phyloP scores from a whole-genome alignment of 2,329 filamentous ascomycete genomes.

The Simplicillium sp. region DNA sequence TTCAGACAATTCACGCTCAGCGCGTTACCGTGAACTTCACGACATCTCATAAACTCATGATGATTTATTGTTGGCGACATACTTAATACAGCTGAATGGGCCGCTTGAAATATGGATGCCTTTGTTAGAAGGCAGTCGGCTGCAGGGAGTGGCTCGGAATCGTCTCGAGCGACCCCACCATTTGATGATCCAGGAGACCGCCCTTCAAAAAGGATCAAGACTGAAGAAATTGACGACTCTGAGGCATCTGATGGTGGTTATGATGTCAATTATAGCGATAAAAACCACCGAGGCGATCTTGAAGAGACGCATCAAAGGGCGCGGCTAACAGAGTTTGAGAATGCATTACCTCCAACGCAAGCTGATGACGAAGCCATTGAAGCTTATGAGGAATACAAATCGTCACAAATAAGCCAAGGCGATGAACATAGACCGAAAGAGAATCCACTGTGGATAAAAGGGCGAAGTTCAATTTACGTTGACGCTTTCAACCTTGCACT shows the following conservation, averaged over 20 bases:
- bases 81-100: constrained; percentile 2
- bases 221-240: constrained; percentile 7
- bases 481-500: constrained; percentile 94
- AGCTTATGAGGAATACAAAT: constrained; percentile 65
- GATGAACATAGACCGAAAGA: constrained; percentile 31
- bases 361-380: constrained; percentile 64
- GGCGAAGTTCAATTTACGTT: constrained; percentile 86
- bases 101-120: constrained; percentile 23
- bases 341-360: constrained; percentile 57
- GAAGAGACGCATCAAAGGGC: background rate
- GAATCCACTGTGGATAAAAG: constrained; percentile 51
- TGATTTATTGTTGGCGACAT: background rate
- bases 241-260: no score
- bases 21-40: background rate
- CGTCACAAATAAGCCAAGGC: constrained; percentile 35
- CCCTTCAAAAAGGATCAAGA: constrained; percentile 1
- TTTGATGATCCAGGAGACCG: no score
- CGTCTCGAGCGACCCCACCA: no score
- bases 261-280: no score
- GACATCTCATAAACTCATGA: no score
- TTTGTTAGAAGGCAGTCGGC: constrained; percentile 21
- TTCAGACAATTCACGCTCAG: constrained; percentile 2
- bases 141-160: no score
- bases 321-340: constrained; percentile 23
- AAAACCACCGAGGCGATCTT: no score